Evolutionary conservation across 1,284 basidiomycete genomes (phyloP), one percentile per base, ranked within the genome.

Genomic region (Cryptococcus neoformans): DNA sequence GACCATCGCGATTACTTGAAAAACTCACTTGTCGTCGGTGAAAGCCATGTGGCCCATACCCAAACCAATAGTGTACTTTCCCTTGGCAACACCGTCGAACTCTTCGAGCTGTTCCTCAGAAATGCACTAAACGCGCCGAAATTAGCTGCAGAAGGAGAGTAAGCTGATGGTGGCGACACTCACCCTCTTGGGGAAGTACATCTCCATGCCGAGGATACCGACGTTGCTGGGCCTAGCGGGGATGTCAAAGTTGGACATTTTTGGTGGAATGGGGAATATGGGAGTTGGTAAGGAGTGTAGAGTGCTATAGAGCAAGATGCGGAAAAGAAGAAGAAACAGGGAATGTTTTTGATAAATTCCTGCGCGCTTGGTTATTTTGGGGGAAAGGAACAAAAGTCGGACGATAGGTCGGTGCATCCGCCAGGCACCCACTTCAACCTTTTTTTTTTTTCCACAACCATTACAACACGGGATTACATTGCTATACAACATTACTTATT

Each of bases 61-160:
- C 49, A 99, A 88, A 73, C 96, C 96, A 74, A 99, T 97, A 69
- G 96, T 99, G 83, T 99, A 99, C 81, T 99, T 98, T 35, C 96
- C 95, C 78, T 92, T 87, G 62, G 92, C 80, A 44, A 96, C 96
- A 69, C 91, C 91, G 74, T 99, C 95, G 80, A 92, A 99, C 63
- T 85, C 88, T 78, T 99, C 95, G 56, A 97, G 86, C 68, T 90
- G 92, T 54, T 87, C 86, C 80, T 96, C 92, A n/a, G 90, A 92
- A 80, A 96, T 89, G 80, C 91, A 94, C 88, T 92, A 61, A 53
- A 67, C 50, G 14, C n/a, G 6, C n/a, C 37, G 36, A 48, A 21
- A 14, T 17, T n/a, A 14, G 14, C 17, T 21, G 16, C 6, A n/a
- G 49, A 21, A n/a, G n/a, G 35, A 40, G 16, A 40, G 39, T 39